Conservation (phyloP, 306 rosid genomes). For the Malus orientalis region DNA sequence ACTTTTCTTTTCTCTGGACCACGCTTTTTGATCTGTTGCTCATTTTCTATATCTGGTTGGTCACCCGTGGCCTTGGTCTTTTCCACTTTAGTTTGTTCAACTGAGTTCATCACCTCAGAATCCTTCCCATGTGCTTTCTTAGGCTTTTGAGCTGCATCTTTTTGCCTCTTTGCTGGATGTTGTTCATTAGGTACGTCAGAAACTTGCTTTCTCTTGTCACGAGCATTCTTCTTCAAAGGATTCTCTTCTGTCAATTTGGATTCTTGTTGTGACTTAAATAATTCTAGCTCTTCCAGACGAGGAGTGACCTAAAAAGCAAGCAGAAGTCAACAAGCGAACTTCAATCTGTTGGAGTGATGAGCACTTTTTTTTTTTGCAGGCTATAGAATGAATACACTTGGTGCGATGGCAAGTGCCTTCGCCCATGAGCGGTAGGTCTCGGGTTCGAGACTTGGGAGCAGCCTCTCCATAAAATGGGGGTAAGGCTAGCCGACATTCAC, state of each 20-base stretch:
- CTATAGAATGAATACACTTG: too few relatives aligned
- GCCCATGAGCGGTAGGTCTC: too few relatives aligned
- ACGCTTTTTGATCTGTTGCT: constrained; percentile 31
- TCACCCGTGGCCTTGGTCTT: constrained; percentile 28
- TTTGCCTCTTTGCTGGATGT: constrained; percentile 55
- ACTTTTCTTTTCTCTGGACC: constrained; percentile 35
- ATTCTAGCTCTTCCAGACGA: constrained; percentile 66
- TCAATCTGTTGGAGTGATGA: background rate
- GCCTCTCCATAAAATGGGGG: too few relatives aligned
- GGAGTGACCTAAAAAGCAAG: constrained; percentile 48
- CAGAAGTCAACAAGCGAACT: background rate
- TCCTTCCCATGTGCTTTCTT: constrained; percentile 43
- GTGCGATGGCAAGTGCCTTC: too few relatives aligned
- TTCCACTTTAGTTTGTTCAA: constrained; percentile 25
- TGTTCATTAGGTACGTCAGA: constrained; percentile 38
- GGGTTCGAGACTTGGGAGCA: too few relatives aligned
- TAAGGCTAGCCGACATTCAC: too few relatives aligned
- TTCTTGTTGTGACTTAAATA: constrained; percentile 61
- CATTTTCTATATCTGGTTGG: constrained; percentile 31
- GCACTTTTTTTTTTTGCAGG: background rate
- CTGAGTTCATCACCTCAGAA: constrained; percentile 22
- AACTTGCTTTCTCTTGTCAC: constrained; percentile 64
- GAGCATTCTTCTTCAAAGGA: constrained; percentile 38
- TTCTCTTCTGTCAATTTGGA: constrained; percentile 46
- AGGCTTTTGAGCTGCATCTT: constrained; percentile 36